Evolutionary conservation across 345 rosid species (phyloP).

Genomic region (Leavenworthia alabamica): DNA sequence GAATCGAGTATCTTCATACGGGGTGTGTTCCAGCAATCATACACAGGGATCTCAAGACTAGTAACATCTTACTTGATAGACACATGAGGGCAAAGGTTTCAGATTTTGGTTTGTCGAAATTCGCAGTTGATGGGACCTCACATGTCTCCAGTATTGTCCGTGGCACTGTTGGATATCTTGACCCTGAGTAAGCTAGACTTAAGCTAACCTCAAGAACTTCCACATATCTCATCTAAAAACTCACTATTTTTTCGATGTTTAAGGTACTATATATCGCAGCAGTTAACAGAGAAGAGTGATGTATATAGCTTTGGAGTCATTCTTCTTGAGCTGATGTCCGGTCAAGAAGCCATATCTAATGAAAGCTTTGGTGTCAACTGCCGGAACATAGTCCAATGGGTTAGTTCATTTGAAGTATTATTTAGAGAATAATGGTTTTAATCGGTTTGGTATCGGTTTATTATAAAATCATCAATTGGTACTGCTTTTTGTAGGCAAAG

Average conservation of each 20-base stretch:
- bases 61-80: conserved; percentile 89
- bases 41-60: conserved; percentile 90
- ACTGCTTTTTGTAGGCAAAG: conserved; percentile 51
- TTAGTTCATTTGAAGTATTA: conserved; percentile 27
- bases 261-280: conserved; percentile 98
- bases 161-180: conserved; percentile 97
- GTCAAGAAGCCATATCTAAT: conserved; percentile 90
- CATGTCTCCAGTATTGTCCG: conserved; percentile 97
- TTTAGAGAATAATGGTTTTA: background rate
- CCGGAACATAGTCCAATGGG: conserved; percentile 99
- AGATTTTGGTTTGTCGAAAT: conserved; percentile 91
- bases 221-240: background rate
- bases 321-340: conserved; percentile 91
- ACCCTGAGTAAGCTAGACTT: conserved; percentile 73
- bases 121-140: conserved; percentile 81
- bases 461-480: background rate
- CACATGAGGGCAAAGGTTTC: conserved; percentile 90
- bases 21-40: conserved; percentile 97
- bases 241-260: background rate
- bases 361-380: conserved; percentile 87
- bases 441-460: background rate
- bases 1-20: conserved; percentile 94
- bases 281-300: conserved; percentile 93
- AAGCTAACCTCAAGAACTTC: conserved; percentile 1
- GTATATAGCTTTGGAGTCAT: conserved; percentile 98